These are phyloP conservation scores for Ustilago lituana DNA, from an alignment of 1,284 basidiomycete genomes.

Conservation along the genomic window DNA sequence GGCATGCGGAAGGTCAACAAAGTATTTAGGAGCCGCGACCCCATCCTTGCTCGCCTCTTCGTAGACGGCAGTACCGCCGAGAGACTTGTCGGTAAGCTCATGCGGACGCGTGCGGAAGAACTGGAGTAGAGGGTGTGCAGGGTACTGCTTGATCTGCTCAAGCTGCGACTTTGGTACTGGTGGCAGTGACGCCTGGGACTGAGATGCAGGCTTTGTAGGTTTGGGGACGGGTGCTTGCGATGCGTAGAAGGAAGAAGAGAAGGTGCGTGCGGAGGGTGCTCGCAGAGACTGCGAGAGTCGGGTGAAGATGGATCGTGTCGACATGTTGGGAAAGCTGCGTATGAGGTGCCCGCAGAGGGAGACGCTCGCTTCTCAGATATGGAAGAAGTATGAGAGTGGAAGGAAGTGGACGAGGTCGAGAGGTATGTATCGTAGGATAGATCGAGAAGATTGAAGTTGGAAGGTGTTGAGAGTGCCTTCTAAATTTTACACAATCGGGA, in stretches of 20 bases:
- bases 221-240: constrained; percentile 34
- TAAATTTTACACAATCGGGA: constrained; percentile 18
- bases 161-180: constrained; percentile 30
- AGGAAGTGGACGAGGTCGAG: too few relatives aligned
- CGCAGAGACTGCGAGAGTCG: constrained; percentile 33
- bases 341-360: too few relatives aligned
- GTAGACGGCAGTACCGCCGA: constrained; percentile 26
- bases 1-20: constrained; percentile 43
- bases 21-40: constrained; percentile 16
- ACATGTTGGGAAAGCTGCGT: constrained; percentile 14
- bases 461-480: constrained; percentile 5
- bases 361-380: too few relatives aligned
- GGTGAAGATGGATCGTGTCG: constrained; percentile 13
- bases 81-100: constrained; percentile 32
- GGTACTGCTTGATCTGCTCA: constrained; percentile 51
- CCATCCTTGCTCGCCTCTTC: constrained; percentile 33
- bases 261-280: constrained; percentile 17
- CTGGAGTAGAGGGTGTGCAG: constrained; percentile 60
- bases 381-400: background rate
- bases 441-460: too few relatives aligned
- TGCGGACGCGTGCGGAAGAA: constrained; percentile 55
- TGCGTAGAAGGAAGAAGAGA: constrained; percentile 29
- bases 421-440: too few relatives aligned
- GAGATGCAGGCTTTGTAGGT: constrained; percentile 43
- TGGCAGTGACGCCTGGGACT: constrained; percentile 24